These are phyloP conservation scores for Elongisporangium senticosum DNA, from an alignment of 352 stramenopile genomes.

Conservation along the genomic window DNA sequence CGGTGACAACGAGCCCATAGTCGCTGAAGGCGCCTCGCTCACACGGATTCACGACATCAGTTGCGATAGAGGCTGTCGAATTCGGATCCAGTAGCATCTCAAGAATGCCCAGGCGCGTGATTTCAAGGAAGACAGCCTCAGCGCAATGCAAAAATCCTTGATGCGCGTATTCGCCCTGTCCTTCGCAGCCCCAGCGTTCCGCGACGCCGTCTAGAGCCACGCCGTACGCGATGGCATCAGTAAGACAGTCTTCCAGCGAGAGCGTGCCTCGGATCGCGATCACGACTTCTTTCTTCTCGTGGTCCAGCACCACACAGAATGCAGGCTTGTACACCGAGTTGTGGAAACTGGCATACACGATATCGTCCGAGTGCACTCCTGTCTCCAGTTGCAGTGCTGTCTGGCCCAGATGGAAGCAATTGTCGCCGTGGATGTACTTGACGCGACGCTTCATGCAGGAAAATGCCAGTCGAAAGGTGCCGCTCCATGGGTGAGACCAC, in stretches of 20 bases:
- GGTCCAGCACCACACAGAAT: constrained; percentile 79
- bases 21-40: constrained; percentile 51
- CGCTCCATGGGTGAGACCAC: constrained; percentile 86
- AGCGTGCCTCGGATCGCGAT: constrained; percentile 80
- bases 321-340: constrained; percentile 79
- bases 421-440: constrained; percentile 78
- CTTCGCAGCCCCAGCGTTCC: constrained; percentile 63
- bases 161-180: constrained; percentile 65
- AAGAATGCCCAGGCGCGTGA: constrained; percentile 65
- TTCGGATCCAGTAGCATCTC: constrained; percentile 83
- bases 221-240: constrained; percentile 80
- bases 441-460: constrained; percentile 59
- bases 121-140: constrained; percentile 65
- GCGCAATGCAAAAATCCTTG: constrained; percentile 80
- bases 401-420: constrained; percentile 78
- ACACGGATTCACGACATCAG: constrained; percentile 56
- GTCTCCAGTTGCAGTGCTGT: constrained; percentile 80
- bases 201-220: constrained; percentile 67
- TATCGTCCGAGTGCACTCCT: constrained; percentile 48
- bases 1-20: constrained; percentile 70
- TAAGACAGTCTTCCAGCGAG: constrained; percentile 84
- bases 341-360: constrained; percentile 76
- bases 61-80: constrained; percentile 33
- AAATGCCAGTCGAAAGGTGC: constrained; percentile 67
- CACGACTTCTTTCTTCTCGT: constrained; percentile 65